These are phyloP conservation scores for Sporothrix euskadiensis DNA, from an alignment of 2,329 filamentous ascomycete species.

Conservation along the genomic window DNA sequence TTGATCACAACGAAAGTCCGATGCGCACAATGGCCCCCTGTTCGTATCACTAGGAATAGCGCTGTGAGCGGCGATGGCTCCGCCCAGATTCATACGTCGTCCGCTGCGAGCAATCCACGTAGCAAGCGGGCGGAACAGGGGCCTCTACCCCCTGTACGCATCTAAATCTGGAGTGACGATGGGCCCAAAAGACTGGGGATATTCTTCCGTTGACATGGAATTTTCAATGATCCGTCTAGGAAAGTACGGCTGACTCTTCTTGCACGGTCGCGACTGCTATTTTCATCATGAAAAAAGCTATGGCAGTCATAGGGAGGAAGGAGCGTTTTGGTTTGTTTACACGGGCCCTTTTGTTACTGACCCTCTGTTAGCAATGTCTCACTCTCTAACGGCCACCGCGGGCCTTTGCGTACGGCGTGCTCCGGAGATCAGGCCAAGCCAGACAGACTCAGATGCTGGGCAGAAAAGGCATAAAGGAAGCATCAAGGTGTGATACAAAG, in stretches of 20 bases:
- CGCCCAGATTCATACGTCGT: conserved; percentile 10
- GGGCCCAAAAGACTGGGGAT: neutral
- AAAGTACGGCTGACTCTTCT: neutral
- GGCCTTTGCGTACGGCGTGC: conserved; percentile 9
- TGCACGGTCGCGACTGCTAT: neutral
- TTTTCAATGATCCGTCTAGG: neutral
- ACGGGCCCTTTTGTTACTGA: neutral
- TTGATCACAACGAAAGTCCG: neutral
- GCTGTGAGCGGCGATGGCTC: conserved; percentile 9
- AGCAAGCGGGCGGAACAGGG: neutral
- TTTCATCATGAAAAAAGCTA: neutral
- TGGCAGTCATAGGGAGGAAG: neutral
- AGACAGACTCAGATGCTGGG: neutral
- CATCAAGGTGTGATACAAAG: neutral
- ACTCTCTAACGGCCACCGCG: conserved; percentile 16
- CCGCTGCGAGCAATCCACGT: neutral
- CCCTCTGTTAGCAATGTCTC: conserved; percentile 4
- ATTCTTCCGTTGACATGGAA: neutral
- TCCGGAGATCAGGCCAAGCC: neutral
- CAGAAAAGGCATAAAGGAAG: neutral
- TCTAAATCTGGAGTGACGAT: neutral
- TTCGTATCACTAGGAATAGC: neutral
- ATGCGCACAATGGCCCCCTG: neutral
- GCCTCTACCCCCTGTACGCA: neutral
- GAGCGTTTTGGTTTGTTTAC: neutral